Evolutionary conservation across 2,329 filamentous ascomycete genomes (phyloP).

Genomic region (Rugonectria rugulosa): DNA sequence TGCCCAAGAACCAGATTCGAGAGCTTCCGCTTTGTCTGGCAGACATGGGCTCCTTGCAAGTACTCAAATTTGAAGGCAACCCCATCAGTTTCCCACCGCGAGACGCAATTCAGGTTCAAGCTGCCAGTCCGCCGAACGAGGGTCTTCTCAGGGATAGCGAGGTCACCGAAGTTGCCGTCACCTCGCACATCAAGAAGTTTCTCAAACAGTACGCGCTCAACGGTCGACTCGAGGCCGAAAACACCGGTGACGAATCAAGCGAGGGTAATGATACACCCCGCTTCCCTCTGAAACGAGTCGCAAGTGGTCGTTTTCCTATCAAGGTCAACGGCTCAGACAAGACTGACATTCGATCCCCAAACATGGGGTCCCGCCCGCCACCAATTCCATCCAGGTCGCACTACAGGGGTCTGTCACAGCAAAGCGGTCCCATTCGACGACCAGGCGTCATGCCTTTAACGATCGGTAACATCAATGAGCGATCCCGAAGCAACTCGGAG

Average conservation of each 20-base stretch:
- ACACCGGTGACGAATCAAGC: conserved; percentile 67
- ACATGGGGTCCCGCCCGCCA: conserved; percentile 67
- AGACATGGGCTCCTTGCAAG: conserved; percentile 88
- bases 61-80: conserved; percentile 90
- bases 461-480: conserved; percentile 74
- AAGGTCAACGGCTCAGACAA: conserved; percentile 78
- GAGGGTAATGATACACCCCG: conserved; percentile 84
- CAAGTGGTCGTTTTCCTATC: conserved; percentile 72
- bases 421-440: conserved; percentile 69
- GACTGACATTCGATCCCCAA: conserved; percentile 72
- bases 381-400: conserved; percentile 81
- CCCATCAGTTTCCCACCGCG: conserved; percentile 81
- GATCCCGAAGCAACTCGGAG: conserved; percentile 71
- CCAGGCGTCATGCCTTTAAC: conserved; percentile 77
- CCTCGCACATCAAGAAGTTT: conserved; percentile 68
- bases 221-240: conserved; percentile 62
- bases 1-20: conserved; percentile 86
- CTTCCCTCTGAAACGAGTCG: conserved; percentile 67
- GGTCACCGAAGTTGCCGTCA: conserved; percentile 66
- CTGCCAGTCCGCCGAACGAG: conserved; percentile 63
- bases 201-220: conserved; percentile 61
- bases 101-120: conserved; percentile 69
- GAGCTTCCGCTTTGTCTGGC: conserved; percentile 84
- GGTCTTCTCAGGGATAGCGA: conserved; percentile 64
- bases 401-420: conserved; percentile 76